phyloP scores from a whole-genome alignment of 2,329 filamentous ascomycete species.

The Monosporascus sp. region DNA sequence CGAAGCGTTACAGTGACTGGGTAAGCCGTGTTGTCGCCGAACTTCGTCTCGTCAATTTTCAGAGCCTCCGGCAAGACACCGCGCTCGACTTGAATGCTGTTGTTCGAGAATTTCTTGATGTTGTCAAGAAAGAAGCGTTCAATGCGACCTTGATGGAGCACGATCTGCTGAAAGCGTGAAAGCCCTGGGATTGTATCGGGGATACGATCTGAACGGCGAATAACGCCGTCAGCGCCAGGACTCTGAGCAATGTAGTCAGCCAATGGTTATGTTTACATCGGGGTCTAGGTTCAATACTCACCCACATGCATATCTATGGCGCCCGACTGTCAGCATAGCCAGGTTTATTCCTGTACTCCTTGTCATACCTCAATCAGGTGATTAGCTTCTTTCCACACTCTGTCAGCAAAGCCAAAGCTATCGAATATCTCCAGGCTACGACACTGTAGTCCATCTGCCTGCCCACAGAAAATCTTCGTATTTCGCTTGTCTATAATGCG shows the following conservation, averaged over 20 bases:
- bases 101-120: conserved; percentile 47
- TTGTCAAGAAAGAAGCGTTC: conserved; percentile 62
- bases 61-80: conserved; percentile 53
- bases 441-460: conserved; percentile 50
- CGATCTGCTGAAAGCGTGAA: conserved; percentile 59
- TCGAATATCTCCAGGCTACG: conserved; percentile 69
- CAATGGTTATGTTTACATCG: not conserved
- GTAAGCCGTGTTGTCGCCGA: conserved; percentile 47
- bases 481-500: conserved; percentile 41
- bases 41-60: conserved; percentile 44
- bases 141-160: conserved; percentile 67
- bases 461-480: conserved; percentile 34
- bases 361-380: conserved; percentile 57
- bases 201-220: conserved; percentile 55
- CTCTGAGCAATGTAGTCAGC: conserved; percentile 44
- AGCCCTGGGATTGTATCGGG: conserved; percentile 58
- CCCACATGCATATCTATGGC: conserved; percentile 24
- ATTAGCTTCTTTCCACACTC: conserved; percentile 61
- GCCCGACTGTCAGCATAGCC: not conserved
- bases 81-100: conserved; percentile 49
- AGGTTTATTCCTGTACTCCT: conserved; percentile 1
- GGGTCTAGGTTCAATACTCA: conserved; percentile 8
- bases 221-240: conserved; percentile 51
- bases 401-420: conserved; percentile 61
- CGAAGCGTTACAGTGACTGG: conserved; percentile 56